Conservation (phyloP, 768 basidiomycete species). For the Exidia glandulosa region DNA sequence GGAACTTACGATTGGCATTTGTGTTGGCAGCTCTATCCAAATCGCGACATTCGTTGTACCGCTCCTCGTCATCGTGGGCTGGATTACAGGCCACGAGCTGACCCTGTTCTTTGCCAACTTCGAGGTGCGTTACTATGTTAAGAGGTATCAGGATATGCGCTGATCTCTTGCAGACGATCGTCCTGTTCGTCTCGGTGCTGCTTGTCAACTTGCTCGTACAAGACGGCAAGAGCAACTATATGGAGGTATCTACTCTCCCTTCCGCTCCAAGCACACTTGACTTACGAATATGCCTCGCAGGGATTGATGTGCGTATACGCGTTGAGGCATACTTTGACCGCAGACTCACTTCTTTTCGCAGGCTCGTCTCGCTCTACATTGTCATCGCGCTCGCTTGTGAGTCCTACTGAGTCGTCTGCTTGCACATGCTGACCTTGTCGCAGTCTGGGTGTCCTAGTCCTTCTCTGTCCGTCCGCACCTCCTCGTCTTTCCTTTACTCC, state of each 20-base stretch:
- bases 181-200: slow-evolving; percentile 77
- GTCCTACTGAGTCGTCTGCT: slow-evolving; percentile 15
- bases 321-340: too few species aligned
- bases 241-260: slow-evolving; percentile 29
- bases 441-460: slow-evolving; percentile 36
- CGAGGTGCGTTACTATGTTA: slow-evolving; percentile 37
- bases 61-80: slow-evolving; percentile 77
- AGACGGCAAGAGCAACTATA: slow-evolving; percentile 14
- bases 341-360: too few species aligned
- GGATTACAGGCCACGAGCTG: slow-evolving; percentile 63
- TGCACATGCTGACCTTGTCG: not conserved
- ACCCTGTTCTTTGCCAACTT: slow-evolving; percentile 81
- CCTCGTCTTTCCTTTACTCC: too few species aligned
- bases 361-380: slow-evolving; percentile 51
- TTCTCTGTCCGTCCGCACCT: too few species aligned
- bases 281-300: slow-evolving; percentile 32
- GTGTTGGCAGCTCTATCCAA: slow-evolving; percentile 78
- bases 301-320: slow-evolving; percentile 58
- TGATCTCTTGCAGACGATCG: slow-evolving; percentile 46
- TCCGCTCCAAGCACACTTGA: not conserved
- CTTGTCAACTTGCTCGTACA: slow-evolving; percentile 73
- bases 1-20: slow-evolving; percentile 67
- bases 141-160: not conserved
- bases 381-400: slow-evolving; percentile 73
- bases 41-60: slow-evolving; percentile 82